Evolutionary conservation across 345 rosid species (phyloP).

Genomic region (Psidium friedrichsthalianum): DNA sequence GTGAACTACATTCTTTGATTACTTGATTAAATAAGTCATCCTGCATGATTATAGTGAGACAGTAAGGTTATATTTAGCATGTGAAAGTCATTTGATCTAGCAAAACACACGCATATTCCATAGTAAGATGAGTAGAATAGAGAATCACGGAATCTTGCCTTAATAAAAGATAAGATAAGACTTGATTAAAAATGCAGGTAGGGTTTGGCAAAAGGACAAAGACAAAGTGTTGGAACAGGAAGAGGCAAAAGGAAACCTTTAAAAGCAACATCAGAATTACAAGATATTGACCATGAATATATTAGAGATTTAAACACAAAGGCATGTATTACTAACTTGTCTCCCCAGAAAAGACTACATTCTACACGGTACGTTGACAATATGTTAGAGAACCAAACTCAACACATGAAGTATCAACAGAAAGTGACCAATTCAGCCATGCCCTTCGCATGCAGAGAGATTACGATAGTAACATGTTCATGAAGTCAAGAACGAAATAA

Average conservation of each 20-base stretch:
- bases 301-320: background rate
- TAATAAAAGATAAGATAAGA: background rate
- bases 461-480: background rate
- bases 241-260: background rate
- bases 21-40: slow-evolving; percentile 48
- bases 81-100: background rate
- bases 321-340: background rate
- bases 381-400: background rate
- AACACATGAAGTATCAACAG: background rate
- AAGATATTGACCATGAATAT: background rate
- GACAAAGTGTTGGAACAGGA: background rate
- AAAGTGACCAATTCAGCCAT: background rate
- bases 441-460: background rate
- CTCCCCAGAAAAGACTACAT: background rate
- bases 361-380: background rate
- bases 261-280: background rate
- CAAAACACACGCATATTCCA: background rate
- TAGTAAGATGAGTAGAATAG: background rate
- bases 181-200: background rate
- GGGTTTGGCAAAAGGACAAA: background rate
- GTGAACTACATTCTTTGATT: slow-evolving; percentile 43
- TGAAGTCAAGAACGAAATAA: background rate
- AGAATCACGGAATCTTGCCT: background rate
- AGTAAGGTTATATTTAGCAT: background rate
- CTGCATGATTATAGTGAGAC: slow-evolving; percentile 14